These are phyloP conservation scores for Geosiphon pyriformis DNA, from an alignment of 192 early-diverging fungal species.

Conservation along the genomic window DNA sequence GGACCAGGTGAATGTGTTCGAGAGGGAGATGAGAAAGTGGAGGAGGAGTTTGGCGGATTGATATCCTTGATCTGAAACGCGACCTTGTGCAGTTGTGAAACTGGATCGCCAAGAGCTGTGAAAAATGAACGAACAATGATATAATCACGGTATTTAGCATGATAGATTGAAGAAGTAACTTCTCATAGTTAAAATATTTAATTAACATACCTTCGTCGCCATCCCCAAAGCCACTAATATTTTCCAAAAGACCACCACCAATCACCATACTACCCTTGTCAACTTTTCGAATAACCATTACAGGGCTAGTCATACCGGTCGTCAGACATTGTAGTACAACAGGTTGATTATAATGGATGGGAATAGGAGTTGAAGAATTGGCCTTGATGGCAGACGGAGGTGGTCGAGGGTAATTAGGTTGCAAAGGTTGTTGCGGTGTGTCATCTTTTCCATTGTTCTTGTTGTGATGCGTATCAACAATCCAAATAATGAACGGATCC, in stretches of 20 bases:
- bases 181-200: background rate
- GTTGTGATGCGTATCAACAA: slow-evolving; percentile 58
- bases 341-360: slow-evolving; percentile 82
- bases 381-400: slow-evolving; percentile 68
- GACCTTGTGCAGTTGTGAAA: slow-evolving; percentile 88
- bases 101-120: slow-evolving; percentile 68
- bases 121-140: too few species aligned
- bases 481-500: slow-evolving; percentile 86
- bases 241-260: slow-evolving; percentile 48
- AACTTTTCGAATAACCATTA: slow-evolving; percentile 78
- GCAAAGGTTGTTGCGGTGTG: slow-evolving; percentile 35
- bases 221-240: slow-evolving; percentile 30
- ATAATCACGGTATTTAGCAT: too few species aligned
- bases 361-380: slow-evolving; percentile 52
- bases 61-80: slow-evolving; percentile 71
- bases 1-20: slow-evolving; percentile 36
- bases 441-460: slow-evolving; percentile 48
- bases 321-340: slow-evolving; percentile 84
- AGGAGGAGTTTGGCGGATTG: slow-evolving; percentile 19
- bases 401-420: slow-evolving; percentile 67
- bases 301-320: slow-evolving; percentile 75
- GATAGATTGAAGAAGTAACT: too few species aligned
- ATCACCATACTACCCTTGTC: slow-evolving; percentile 79
- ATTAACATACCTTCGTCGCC: slow-evolving; percentile 10
- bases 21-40: slow-evolving; percentile 26